phyloP scores from a whole-genome alignment of 2,329 filamentous ascomycete species.

The Tolypocladium capitatum region DNA sequence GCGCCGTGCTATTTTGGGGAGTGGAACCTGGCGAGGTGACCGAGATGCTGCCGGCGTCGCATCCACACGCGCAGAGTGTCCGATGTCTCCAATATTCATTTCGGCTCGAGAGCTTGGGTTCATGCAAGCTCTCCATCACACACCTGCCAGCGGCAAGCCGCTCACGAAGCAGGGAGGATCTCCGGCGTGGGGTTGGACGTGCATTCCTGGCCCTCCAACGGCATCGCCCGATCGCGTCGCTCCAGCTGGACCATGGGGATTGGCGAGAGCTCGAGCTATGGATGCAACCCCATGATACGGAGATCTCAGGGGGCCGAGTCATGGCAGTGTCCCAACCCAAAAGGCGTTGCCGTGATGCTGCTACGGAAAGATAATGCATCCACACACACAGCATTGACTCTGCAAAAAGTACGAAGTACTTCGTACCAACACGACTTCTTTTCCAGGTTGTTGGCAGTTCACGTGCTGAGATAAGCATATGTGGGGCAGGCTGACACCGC shows the following conservation, averaged over 20 bases:
- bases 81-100: neutral
- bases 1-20: neutral
- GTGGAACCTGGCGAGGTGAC: neutral
- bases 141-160: neutral
- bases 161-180: neutral
- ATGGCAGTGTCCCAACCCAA: neutral
- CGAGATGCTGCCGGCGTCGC: neutral
- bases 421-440: too few species aligned
- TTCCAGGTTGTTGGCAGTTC: too few species aligned
- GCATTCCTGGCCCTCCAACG: neutral
- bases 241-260: neutral
- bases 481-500: neutral
- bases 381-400: too few species aligned
- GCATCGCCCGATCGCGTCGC: neutral
- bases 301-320: neutral
- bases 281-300: neutral
- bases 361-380: too few species aligned
- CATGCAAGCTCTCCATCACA: neutral
- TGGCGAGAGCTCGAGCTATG: neutral
- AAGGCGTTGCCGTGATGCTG: neutral
- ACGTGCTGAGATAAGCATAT: neutral
- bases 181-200: neutral
- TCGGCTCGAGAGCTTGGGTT: neutral
- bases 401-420: too few species aligned
- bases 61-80: neutral